Percentiles rank a stretch among this genome's conserved stretches.
These are phyloP conservation scores for Fusarium pseudograminearum DNA, from an alignment of 2,329 filamentous ascomycete species.

Conservation along the genomic window DNA sequence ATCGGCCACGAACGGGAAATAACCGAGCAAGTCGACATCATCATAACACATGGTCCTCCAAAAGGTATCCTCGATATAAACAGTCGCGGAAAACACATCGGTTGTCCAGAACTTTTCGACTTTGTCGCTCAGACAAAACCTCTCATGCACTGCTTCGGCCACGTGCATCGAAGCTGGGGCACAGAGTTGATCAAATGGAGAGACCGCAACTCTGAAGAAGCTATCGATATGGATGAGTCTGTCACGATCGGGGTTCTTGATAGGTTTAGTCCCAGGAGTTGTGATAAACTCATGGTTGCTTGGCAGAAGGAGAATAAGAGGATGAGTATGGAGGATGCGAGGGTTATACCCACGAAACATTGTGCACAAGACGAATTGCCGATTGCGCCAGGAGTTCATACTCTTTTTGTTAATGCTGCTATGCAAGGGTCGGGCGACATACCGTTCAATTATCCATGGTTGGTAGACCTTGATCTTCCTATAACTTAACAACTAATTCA, in stretches of 20 bases:
- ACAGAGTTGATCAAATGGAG: slow-evolving; percentile 62
- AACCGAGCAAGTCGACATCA: slow-evolving; percentile 42
- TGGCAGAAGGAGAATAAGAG: not conserved
- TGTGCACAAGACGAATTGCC: not conserved
- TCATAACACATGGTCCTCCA: slow-evolving; percentile 52
- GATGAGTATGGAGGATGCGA: not conserved
- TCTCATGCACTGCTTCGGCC: slow-evolving; percentile 54
- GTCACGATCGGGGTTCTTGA: slow-evolving; percentile 52
- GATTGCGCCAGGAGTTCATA: slow-evolving; percentile 9
- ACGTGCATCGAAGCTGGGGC: slow-evolving; percentile 51
- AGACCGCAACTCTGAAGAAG: slow-evolving; percentile 47
- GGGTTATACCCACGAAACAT: slow-evolving; percentile 15
- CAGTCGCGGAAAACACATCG: slow-evolving; percentile 41
- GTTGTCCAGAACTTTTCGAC: slow-evolving; percentile 48
- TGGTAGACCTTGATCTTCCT: slow-evolving; percentile 34
- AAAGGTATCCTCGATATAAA: slow-evolving; percentile 57
- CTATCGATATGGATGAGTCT: slow-evolving; percentile 61
- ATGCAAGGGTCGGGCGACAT: slow-evolving; percentile 5
- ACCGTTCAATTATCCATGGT: slow-evolving; percentile 27
- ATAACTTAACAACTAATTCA: not conserved
- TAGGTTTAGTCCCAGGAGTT: not conserved
- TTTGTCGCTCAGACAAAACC: slow-evolving; percentile 47
- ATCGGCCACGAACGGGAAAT: slow-evolving; percentile 44
- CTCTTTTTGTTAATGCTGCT: slow-evolving; percentile 43
- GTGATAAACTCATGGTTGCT: not conserved